Conservation (phyloP, 2,329 filamentous ascomycete genomes). For the Hymenotorrendiella dingleyae region DNA sequence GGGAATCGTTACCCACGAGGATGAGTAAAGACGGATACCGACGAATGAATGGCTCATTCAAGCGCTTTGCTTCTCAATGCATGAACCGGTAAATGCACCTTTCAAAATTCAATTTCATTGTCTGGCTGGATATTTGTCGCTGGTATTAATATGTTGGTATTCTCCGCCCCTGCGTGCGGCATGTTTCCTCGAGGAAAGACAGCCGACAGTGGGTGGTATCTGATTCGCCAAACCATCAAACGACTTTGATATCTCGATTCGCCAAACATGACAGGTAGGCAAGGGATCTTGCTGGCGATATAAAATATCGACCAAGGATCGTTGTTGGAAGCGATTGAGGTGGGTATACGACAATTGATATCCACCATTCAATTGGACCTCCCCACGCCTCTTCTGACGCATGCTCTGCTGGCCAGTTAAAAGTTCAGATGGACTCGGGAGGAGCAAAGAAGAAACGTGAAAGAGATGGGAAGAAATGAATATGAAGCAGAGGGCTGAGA, state of each 20-base stretch:
- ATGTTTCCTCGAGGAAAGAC: conserved; percentile 6
- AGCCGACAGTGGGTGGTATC: background rate
- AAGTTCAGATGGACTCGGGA: no score
- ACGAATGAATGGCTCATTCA: conserved; percentile 12
- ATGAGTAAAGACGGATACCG: background rate
- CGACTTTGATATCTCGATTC: background rate
- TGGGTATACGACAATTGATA: conserved; percentile 11
- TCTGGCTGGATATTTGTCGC: conserved; percentile 5
- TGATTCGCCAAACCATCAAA: conserved; percentile 2
- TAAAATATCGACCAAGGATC: conserved; percentile 8
- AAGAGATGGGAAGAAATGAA: background rate
- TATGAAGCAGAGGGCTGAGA: background rate
- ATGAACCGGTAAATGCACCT: conserved; percentile 4
- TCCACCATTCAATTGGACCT: conserved; percentile 13
- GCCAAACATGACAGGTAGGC: no score
- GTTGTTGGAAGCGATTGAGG: conserved; percentile 5
- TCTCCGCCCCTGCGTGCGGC: conserved; percentile 4
- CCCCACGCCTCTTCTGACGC: conserved; percentile 18
- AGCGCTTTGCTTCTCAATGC: conserved; percentile 13
- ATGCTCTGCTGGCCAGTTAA: conserved; percentile 10
- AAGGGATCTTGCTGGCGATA: no score
- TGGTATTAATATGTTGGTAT: conserved; percentile 1
- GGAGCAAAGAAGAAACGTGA: background rate
- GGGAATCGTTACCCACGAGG: no score
- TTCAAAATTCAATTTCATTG: background rate